phyloP scores from a whole-genome alignment of 495 filamentous ascomycete species.

The Collariella sp. region DNA sequence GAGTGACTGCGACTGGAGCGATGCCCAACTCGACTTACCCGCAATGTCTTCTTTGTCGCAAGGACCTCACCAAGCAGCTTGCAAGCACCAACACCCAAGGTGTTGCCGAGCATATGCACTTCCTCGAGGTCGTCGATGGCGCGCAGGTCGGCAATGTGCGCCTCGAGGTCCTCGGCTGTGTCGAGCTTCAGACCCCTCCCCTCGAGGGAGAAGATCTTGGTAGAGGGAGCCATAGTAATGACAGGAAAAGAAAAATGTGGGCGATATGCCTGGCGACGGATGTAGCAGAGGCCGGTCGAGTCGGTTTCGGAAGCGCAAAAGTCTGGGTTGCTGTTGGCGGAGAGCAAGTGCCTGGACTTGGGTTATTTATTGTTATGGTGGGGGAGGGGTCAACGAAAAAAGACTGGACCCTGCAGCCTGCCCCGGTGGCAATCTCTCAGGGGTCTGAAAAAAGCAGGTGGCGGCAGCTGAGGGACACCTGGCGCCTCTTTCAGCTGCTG shows the following conservation, averaged over 20 bases:
- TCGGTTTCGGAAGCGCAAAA: background rate
- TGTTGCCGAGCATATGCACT: conserved; percentile 79
- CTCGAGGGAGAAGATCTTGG: conserved; percentile 80
- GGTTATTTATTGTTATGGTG: conserved; percentile 16
- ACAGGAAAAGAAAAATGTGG: background rate
- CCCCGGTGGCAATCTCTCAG: conserved; percentile 1
- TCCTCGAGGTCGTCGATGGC: conserved; percentile 70
- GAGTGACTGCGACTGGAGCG: background rate
- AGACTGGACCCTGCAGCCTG: background rate
- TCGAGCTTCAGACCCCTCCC: conserved; percentile 86
- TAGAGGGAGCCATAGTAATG: conserved; percentile 36
- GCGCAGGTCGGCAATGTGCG: conserved; percentile 68
- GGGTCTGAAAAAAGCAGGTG: background rate
- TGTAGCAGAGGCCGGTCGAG: background rate
- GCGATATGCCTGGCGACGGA: too few species aligned
- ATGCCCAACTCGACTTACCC: conserved; percentile 35
- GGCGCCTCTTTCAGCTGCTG: background rate
- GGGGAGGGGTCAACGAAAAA: conserved; percentile 27
- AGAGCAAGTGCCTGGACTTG: background rate
- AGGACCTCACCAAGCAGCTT: conserved; percentile 73
- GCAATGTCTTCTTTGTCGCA: conserved; percentile 67
- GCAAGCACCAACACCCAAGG: conserved; percentile 79
- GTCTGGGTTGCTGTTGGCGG: conserved; percentile 7
- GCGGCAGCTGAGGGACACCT: conserved; percentile 2
- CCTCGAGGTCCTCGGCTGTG: conserved; percentile 72